These are phyloP conservation scores for Corylus americana DNA, from an alignment of 306 rosid species.

Conservation along the genomic window DNA sequence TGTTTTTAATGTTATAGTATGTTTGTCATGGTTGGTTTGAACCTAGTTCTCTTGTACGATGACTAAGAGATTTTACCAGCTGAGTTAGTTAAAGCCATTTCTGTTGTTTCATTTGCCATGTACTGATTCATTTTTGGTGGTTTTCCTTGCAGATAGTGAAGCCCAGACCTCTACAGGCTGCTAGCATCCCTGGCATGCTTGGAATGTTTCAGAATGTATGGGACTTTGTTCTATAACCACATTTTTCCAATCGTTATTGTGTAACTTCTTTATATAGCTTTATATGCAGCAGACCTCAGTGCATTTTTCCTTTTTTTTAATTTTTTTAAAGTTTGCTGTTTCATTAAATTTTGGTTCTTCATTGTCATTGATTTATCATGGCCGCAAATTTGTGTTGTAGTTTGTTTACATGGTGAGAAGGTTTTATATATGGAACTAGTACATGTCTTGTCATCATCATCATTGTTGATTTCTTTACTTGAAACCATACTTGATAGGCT, in stretches of 20 bases:
- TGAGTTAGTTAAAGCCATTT: neutral
- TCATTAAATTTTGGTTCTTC: neutral
- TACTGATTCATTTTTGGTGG: conserved; percentile 28
- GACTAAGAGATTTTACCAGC: neutral
- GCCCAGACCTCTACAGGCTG: conserved; percentile 98
- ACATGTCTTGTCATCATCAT: neutral
- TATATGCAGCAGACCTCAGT: neutral
- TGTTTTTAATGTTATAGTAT: conserved; percentile 1
- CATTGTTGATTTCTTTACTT: neutral
- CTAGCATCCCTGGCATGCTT: conserved; percentile 99
- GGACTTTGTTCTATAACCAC: conserved; percentile 20
- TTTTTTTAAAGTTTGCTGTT: neutral
- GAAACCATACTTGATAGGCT: neutral
- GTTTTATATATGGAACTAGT: neutral
- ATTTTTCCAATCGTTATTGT: neutral
- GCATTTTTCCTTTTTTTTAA: neutral
- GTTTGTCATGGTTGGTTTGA: neutral
- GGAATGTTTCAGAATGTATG: conserved; percentile 98
- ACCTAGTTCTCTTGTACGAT: neutral
- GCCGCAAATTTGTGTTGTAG: neutral
- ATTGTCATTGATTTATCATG: neutral
- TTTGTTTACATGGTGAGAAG: neutral
- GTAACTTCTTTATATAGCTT: neutral
- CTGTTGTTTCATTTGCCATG: neutral
- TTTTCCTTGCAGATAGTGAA: conserved; percentile 79